phyloP scores from a whole-genome alignment of 805 yeast genomes.

The Spathaspora passalidarum region DNA sequence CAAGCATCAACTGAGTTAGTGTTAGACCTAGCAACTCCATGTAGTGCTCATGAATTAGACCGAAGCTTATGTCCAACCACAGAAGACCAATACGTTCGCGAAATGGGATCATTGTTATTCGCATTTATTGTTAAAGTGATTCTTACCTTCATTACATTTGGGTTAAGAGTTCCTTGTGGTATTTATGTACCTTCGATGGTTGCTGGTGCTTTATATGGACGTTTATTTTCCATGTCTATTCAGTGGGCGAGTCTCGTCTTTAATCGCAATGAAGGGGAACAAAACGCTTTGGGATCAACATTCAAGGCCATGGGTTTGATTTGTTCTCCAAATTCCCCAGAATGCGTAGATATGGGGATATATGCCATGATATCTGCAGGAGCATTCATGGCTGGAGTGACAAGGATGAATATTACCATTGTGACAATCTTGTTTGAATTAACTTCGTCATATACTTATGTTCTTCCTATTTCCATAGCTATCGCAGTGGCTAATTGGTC shows the following conservation, averaged over 20 bases:
- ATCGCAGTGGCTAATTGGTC: constrained; percentile 58
- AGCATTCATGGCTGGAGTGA: constrained; percentile 56
- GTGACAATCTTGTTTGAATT: constrained; percentile 52
- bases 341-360: constrained; percentile 47
- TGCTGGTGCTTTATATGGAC: constrained; percentile 57
- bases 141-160: constrained; percentile 53
- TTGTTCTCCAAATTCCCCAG: constrained; percentile 1
- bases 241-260: constrained; percentile 30
- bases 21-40: constrained; percentile 49
- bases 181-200: constrained; percentile 66
- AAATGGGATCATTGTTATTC: constrained; percentile 27
- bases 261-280: background rate
- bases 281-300: background rate
- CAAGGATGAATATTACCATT: constrained; percentile 52
- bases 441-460: constrained; percentile 55
- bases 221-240: constrained; percentile 44
- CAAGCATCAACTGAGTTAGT: constrained; percentile 49
- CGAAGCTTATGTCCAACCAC: constrained; percentile 28
- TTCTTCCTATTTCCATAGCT: constrained; percentile 53
- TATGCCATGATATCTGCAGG: constrained; percentile 56
- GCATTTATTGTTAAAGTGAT: constrained; percentile 46
- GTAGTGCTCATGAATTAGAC: constrained; percentile 30
- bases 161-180: constrained; percentile 58
- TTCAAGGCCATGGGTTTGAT: background rate
- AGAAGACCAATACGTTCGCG: constrained; percentile 23